These are phyloP conservation scores for Trametes elegans DNA, from an alignment of 768 basidiomycete genomes.

Conservation along the genomic window DNA sequence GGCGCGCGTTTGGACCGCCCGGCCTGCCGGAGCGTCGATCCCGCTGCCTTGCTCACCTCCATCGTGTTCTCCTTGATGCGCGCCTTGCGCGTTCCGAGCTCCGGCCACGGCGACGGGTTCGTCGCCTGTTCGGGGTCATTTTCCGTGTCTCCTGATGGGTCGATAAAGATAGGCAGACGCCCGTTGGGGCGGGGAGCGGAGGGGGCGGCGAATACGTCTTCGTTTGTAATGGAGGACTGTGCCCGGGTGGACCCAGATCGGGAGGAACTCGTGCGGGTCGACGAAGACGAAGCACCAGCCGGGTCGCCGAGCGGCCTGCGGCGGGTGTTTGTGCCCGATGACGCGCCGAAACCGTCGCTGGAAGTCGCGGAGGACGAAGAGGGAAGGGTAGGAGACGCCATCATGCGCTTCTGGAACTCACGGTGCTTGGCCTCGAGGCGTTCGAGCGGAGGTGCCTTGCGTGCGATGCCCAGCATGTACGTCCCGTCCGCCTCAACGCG, in stretches of 20 bases:
- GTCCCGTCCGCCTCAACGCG: constrained; percentile 86
- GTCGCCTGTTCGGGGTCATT: constrained; percentile 32
- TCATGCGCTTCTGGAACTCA: constrained; percentile 93
- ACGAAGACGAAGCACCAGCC: constrained; percentile 35
- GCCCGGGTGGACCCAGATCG: constrained; percentile 30
- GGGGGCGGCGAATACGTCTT: constrained; percentile 33
- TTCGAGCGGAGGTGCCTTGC: constrained; percentile 78
- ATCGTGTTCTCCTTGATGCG: constrained; percentile 78
- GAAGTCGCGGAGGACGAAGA: constrained; percentile 25
- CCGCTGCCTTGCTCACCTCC: constrained; percentile 65
- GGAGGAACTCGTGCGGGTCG: constrained; percentile 19
- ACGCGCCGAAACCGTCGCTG: constrained; percentile 31
- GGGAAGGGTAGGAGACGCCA: constrained; percentile 47
- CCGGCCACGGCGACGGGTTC: constrained; percentile 53
- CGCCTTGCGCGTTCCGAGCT: constrained; percentile 74
- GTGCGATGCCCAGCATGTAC: constrained; percentile 84
- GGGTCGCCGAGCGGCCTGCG: constrained; percentile 48
- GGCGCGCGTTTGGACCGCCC: constrained; percentile 54
- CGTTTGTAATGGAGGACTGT: constrained; percentile 22
- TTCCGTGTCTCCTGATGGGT: constrained; percentile 52
- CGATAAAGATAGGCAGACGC: constrained; percentile 70
- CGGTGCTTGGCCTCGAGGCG: constrained; percentile 72
- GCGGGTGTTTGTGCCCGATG: constrained; percentile 32
- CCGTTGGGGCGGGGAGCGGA: constrained; percentile 46
- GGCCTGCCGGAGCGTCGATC: constrained; percentile 63